A percentile compares a stretch with the other conserved stretches of the same genome.
phyloP scores from a whole-genome alignment of 768 basidiomycete species.

The Lepiota venenata region DNA sequence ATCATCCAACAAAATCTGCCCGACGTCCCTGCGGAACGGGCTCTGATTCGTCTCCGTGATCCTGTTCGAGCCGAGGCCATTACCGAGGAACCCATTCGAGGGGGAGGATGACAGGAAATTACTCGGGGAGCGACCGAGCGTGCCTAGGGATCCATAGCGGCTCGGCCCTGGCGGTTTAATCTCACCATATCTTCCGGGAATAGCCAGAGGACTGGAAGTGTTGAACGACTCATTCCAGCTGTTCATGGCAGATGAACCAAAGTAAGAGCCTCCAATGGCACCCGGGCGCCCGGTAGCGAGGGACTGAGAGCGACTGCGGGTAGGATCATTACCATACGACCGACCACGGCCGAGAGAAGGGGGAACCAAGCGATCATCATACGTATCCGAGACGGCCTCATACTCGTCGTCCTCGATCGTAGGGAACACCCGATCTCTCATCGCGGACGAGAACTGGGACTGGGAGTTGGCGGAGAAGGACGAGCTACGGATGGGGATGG shows the following conservation, averaged over 20 bases:
- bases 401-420: slow-evolving; percentile 76
- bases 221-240: slow-evolving; percentile 57
- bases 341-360: slow-evolving; percentile 52
- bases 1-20: slow-evolving; percentile 73
- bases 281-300: slow-evolving; percentile 61
- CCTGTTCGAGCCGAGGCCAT: slow-evolving; percentile 30
- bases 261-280: slow-evolving; percentile 48
- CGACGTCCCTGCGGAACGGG: slow-evolving; percentile 83
- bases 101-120: slow-evolving; percentile 48
- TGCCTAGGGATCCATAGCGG: slow-evolving; percentile 64
- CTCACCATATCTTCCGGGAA: slow-evolving; percentile 51
- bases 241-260: slow-evolving; percentile 40
- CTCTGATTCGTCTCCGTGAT: slow-evolving; percentile 69
- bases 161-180: slow-evolving; percentile 58
- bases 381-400: slow-evolving; percentile 57
- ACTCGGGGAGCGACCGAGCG: slow-evolving; percentile 52
- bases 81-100: slow-evolving; percentile 39
- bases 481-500: slow-evolving; percentile 62
- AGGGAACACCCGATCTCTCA: slow-evolving; percentile 66
- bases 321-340: slow-evolving; percentile 58
- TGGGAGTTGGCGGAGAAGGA: slow-evolving; percentile 62
- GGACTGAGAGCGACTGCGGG: slow-evolving; percentile 75
- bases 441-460: slow-evolving; percentile 54
- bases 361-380: slow-evolving; percentile 52
- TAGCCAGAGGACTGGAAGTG: slow-evolving; percentile 43